These are phyloP conservation scores for Aspergillus wentii DNA, from an alignment of 495 filamentous ascomycete genomes.

Conservation along the genomic window DNA sequence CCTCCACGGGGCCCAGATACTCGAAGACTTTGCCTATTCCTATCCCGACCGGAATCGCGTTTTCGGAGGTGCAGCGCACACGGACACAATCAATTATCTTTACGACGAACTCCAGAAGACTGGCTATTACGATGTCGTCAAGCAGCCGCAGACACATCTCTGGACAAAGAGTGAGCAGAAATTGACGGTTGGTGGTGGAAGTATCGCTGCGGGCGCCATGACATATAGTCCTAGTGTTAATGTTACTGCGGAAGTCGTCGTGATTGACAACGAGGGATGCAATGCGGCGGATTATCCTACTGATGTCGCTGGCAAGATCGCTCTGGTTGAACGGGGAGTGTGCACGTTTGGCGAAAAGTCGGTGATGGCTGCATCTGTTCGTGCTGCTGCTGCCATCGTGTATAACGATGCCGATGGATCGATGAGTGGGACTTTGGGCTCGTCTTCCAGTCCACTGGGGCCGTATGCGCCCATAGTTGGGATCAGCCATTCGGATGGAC, in stretches of 20 bases:
- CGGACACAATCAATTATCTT: slow-evolving; percentile 59
- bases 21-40: slow-evolving; percentile 43
- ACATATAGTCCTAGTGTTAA: slow-evolving; percentile 46
- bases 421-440: slow-evolving; percentile 52
- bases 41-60: slow-evolving; percentile 48
- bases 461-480: slow-evolving; percentile 48
- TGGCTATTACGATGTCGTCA: slow-evolving; percentile 56
- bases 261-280: slow-evolving; percentile 55
- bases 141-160: slow-evolving; percentile 49
- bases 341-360: slow-evolving; percentile 61
- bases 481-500: slow-evolving; percentile 49
- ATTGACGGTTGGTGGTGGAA: slow-evolving; percentile 22
- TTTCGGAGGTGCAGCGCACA: slow-evolving; percentile 57
- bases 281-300: slow-evolving; percentile 50
- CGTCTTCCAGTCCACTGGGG: slow-evolving; percentile 37
- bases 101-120: slow-evolving; percentile 43
- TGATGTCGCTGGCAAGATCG: slow-evolving; percentile 50
- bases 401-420: slow-evolving; percentile 60
- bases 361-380: slow-evolving; percentile 51
- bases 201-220: slow-evolving; percentile 25
- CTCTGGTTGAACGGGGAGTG: slow-evolving; percentile 56
- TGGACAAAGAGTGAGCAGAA: slow-evolving; percentile 25
- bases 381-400: slow-evolving; percentile 54
- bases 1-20: slow-evolving; percentile 29
- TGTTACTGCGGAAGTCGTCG: slow-evolving; percentile 36